phyloP scores from a whole-genome alignment of 225 moss, liverwort and hornwort genomes.

The Climacium dendroides region DNA sequence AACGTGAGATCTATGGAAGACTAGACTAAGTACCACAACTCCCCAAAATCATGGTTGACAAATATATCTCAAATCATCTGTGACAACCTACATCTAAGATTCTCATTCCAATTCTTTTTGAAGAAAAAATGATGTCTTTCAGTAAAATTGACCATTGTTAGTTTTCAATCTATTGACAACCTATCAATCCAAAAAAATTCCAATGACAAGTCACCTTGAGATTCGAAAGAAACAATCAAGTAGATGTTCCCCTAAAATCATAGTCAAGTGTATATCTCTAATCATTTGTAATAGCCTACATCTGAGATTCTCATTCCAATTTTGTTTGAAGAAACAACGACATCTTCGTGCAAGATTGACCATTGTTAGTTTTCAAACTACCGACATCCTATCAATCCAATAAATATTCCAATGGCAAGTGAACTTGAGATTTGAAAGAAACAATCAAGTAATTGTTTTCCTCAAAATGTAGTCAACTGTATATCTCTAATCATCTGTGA shows the following conservation, averaged over 20 bases:
- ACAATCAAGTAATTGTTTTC: too few relatives aligned
- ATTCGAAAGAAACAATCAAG: background rate
- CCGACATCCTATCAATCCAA: too few relatives aligned
- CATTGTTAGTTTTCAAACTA: too few relatives aligned
- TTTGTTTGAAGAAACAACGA: too few relatives aligned
- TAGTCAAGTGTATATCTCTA: accelerated
- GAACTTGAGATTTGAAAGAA: too few relatives aligned
- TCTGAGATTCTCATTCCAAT: background rate
- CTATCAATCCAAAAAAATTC: background rate
- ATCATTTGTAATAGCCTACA: background rate
- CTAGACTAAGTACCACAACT: accelerated
- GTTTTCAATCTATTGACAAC: background rate
- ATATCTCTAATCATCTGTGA: too few relatives aligned
- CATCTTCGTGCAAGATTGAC: too few relatives aligned
- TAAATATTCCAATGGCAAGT: too few relatives aligned
- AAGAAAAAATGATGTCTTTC: too few relatives aligned
- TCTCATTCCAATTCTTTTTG: background rate
- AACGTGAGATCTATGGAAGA: background rate
- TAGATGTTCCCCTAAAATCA: background rate
- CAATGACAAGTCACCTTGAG: background rate
- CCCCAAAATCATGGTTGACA: too few relatives aligned
- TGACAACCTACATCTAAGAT: background rate
- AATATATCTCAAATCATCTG: background rate
- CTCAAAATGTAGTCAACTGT: too few relatives aligned
- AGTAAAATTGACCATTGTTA: background rate